Evolutionary conservation across 371 early-diverging fungal genomes (phyloP).

Genomic region (Mucor velutinosus): DNA sequence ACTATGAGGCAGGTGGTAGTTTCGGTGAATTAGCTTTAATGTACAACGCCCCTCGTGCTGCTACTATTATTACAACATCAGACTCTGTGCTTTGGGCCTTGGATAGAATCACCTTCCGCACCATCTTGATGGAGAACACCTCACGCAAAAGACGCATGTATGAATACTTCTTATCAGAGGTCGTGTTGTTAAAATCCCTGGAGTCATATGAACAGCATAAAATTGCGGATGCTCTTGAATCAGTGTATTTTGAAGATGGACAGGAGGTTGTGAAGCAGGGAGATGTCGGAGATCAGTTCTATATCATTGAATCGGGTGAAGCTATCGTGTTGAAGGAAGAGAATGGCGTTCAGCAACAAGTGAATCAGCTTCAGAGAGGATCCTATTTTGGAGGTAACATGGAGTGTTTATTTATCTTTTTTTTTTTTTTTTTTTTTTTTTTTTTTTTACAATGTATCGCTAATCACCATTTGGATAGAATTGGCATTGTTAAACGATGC

Average conservation of each 20-base stretch:
- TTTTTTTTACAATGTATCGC: background rate
- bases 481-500: conserved; percentile 87
- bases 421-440: no score
- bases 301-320: conserved; percentile 90
- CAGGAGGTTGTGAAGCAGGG: conserved; percentile 88
- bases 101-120: conserved; percentile 93
- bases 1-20: conserved; percentile 82
- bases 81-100: conserved; percentile 93
- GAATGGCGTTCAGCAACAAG: conserved; percentile 73
- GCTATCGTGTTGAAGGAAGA: conserved; percentile 76
- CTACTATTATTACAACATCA: conserved; percentile 88
- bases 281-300: conserved; percentile 80
- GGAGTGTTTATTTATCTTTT: no score
- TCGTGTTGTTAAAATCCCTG: conserved; percentile 80
- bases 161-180: conserved; percentile 90
- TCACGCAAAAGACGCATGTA: conserved; percentile 91
- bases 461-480: conserved; percentile 52
- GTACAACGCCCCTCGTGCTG: conserved; percentile 98
- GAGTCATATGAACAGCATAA: conserved; percentile 93
- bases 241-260: conserved; percentile 78
- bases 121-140: conserved; percentile 94
- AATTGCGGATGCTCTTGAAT: conserved; percentile 93
- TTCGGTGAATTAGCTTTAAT: conserved; percentile 98
- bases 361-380: conserved; percentile 78
- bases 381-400: conserved; percentile 90